These are phyloP conservation scores for Globisporangium heterothallicum DNA, from an alignment of 352 stramenopile species.

Conservation along the genomic window DNA sequence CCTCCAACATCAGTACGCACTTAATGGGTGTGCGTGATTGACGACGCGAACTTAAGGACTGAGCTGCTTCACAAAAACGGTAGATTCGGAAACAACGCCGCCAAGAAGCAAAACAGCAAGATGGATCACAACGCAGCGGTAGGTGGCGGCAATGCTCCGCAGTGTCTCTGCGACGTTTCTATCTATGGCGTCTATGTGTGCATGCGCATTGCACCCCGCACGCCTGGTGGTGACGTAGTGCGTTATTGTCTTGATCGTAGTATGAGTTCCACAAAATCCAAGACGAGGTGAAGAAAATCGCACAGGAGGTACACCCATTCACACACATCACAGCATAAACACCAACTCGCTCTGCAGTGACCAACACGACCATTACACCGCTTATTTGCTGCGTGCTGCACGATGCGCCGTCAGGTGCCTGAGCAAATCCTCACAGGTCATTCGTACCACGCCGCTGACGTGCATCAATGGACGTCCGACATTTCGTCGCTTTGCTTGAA, in stretches of 20 bases:
- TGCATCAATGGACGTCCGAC: constrained; percentile 72
- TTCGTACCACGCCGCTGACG: constrained; percentile 76
- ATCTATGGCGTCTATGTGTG: not conserved
- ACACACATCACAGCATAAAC: no score
- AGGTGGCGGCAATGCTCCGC: constrained; percentile 5
- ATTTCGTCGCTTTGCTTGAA: constrained; percentile 81
- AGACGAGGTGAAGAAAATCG: constrained; percentile 84
- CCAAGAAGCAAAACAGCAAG: no score
- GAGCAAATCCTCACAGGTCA: constrained; percentile 60
- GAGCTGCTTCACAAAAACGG: not conserved
- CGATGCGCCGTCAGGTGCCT: constrained; percentile 55
- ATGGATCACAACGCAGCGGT: constrained; percentile 56
- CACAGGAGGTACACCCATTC: constrained; percentile 67
- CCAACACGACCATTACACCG: no score
- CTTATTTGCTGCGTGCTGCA: no score
- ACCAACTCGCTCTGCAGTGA: no score
- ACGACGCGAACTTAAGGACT: not conserved
- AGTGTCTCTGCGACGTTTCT: not conserved
- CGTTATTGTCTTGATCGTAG: no score
- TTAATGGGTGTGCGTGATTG: constrained; percentile 1
- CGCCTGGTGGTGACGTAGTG: no score
- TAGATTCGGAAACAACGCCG: constrained; percentile 2
- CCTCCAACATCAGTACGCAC: not conserved
- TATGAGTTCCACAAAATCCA: constrained; percentile 85
- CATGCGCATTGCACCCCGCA: no score